Evolutionary conservation across 1,284 basidiomycete species (phyloP).

Genomic region (Coniophora puteana): DNA sequence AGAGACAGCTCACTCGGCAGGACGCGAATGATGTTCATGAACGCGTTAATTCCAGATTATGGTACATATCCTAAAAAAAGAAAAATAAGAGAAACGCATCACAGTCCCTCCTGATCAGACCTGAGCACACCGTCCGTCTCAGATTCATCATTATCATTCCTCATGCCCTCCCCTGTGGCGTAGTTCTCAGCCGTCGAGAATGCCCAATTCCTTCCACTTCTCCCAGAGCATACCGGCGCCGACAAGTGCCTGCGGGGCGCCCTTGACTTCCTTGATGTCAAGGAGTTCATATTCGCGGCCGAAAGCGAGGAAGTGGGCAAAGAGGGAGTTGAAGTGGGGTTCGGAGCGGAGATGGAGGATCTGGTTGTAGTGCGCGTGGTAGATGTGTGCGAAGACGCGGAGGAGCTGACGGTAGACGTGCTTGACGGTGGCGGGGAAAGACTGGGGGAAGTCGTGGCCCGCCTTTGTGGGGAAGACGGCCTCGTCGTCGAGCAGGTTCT

Average conservation of each 20-base stretch:
- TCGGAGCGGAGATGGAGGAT: slow-evolving; percentile 94
- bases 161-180: no score
- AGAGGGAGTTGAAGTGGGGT: slow-evolving; percentile 97
- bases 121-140: no score
- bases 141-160: no score
- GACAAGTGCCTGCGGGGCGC: slow-evolving; percentile 54
- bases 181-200: slow-evolving; percentile 53
- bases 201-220: slow-evolving; percentile 83
- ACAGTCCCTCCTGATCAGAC: no score
- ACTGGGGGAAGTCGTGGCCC: slow-evolving; percentile 90
- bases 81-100: no score
- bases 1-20: no score
- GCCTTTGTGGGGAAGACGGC: slow-evolving; percentile 94
- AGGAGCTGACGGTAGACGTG: slow-evolving; percentile 97
- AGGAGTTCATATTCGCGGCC: slow-evolving; percentile 91
- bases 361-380: slow-evolving; percentile 91
- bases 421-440: slow-evolving; percentile 91
- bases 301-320: slow-evolving; percentile 95
- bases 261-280: slow-evolving; percentile 87
- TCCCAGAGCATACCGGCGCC: slow-evolving; percentile 88
- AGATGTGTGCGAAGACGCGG: slow-evolving; percentile 96
- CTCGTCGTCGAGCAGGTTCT: slow-evolving; percentile 92
- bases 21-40: no score
- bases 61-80: no score
- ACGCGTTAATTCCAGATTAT: no score